These are phyloP conservation scores for Globisporangium carolinianum DNA, from an alignment of 352 stramenopile genomes.

Conservation along the genomic window DNA sequence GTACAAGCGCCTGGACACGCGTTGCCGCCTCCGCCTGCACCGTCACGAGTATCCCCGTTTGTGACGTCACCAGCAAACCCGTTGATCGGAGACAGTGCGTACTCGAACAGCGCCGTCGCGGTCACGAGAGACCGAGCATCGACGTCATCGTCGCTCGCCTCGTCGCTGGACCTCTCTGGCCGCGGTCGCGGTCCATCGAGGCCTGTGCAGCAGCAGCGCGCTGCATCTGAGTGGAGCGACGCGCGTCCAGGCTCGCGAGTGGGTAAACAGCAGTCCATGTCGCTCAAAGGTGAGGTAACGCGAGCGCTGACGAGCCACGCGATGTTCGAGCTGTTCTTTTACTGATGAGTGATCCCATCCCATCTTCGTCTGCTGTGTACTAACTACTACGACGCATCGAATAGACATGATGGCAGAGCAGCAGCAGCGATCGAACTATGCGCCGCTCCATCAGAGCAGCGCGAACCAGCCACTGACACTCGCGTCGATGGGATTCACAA, in stretches of 20 bases:
- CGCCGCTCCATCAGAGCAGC: background rate
- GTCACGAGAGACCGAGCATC: slow-evolving; percentile 2
- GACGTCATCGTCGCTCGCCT: slow-evolving; percentile 2
- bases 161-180: slow-evolving; percentile 5
- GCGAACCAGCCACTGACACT: slow-evolving; percentile 3
- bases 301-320: no score
- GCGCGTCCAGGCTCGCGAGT: background rate
- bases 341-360: no score
- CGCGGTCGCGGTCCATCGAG: background rate
- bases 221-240: background rate
- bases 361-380: background rate
- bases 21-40: slow-evolving; percentile 4
- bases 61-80: background rate
- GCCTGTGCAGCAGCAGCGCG: background rate
- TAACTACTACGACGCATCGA: background rate
- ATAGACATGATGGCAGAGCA: slow-evolving; percentile 9
- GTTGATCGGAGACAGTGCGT: background rate
- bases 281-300: slow-evolving; percentile 18
- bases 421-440: background rate
- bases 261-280: slow-evolving; percentile 9
- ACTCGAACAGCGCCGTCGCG: background rate
- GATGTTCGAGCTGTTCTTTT: no score
- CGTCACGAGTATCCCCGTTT: background rate
- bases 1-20: background rate
- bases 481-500: slow-evolving; percentile 9